Evolutionary conservation across 2,329 filamentous ascomycete genomes (phyloP), one percentile per base, ranked within the genome.

Genomic region (Teratosphaeria epicoccoides): DNA sequence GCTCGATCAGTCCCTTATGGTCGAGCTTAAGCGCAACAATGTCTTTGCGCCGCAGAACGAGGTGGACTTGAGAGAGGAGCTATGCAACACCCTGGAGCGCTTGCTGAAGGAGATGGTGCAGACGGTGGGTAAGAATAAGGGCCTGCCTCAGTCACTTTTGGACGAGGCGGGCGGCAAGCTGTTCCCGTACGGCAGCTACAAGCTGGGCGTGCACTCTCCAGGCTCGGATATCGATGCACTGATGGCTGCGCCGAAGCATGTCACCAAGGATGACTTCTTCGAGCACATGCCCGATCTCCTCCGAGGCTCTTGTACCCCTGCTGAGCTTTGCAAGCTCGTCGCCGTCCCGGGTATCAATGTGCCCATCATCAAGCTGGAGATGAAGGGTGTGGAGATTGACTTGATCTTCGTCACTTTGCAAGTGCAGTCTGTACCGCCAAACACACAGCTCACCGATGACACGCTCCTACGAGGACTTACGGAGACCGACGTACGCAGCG

Each of bases 221-320:
- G 89, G 89, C 48, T 97, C 93, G 46, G 93, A 98, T 81, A 97
- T 98, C 62, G 93, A 98, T 73, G 96, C 93, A 1, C 81, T 98
- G 49, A 83, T 97, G 53, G 85, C 96, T 48, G 90, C 85, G 12
- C 93, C 93, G 9, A 90, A 88, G 71, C 89, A 95, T 64, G 86
- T 97, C 49, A 80, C 81, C 11, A 84, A 88, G 53, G 84, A 91
- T 26, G 88, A 98, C 70, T 98, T 95, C 74, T 98, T 98, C 73
- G 75, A 86, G 49, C 76, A 86, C 61, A 96, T 96, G 61, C 90
- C 90, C n/a, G 75, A 80, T 20, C 73, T 94, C 46, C 80, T 98
- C 47, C 74, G 84, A 60, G 77, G 84, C 59, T 84, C 93, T 79
- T 83, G 87, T 1, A 81, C 85, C 7, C 73, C 81, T 33, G 86